Evolutionary conservation across 257 asterid genomes (phyloP), one percentile per base, ranked within the genome.

Genomic region (Nicotiana otophora): DNA sequence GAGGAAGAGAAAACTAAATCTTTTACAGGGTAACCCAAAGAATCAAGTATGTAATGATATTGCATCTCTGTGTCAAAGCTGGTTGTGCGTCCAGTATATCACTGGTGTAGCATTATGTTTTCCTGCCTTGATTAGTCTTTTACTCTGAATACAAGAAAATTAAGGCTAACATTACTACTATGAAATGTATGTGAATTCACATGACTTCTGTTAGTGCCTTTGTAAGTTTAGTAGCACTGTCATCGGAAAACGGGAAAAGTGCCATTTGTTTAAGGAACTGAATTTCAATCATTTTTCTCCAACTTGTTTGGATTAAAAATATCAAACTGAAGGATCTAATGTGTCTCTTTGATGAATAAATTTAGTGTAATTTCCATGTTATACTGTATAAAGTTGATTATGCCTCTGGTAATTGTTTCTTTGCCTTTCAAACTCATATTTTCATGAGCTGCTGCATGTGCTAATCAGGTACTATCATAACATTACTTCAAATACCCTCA

Each of bases 401-500:
- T 72, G 60, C 20, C 36, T 72, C 20, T 6, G 10, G 60, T 46
- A 72, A 46, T 72, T 46, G 60, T 28, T 72, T 72, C 36, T 46
- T 23, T 46, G 20, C 79, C 79, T 72, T 39, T 46, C 20, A 72
- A 72, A 72, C 39, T 46, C 61, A 70, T 72, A 46, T 28, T 36
- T 42, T 72, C 79, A 72, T 23, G 57, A 60, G 79, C 83, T 78
- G 81, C 82, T 78, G 85, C 11, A 51, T 81, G 60, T 83, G 61
- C 67, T 77, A 69, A 74, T 54, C 92, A 95, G 98, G 94, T 95
- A 95, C 84, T 95, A 95, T 89, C 99, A 95, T 91, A 95, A 95
- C 87, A 94, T 95, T 82, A 95, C 98, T 36, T 95, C 97, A 63
- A 95, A 95, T 88, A 94, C 99, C 20, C 96, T 95, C 68, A 88